phyloP scores from a whole-genome alignment of 2,329 filamentous ascomycete genomes.

The Apiospora hydei region DNA sequence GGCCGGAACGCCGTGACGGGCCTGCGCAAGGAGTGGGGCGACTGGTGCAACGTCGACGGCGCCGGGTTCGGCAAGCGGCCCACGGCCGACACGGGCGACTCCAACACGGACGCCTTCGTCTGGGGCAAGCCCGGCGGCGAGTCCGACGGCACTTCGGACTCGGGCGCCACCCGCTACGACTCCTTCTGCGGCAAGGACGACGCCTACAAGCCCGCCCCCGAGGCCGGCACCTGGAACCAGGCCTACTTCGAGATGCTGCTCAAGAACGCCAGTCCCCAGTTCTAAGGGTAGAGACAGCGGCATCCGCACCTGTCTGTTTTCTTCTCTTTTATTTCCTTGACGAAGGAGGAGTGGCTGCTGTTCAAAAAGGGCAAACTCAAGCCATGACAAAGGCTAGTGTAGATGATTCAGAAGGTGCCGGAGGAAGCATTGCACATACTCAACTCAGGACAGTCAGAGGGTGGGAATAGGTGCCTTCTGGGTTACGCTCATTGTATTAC shows the following conservation, averaged over 20 bases:
- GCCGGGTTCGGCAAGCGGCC: slow-evolving; percentile 63
- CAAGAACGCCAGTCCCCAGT: slow-evolving; percentile 58
- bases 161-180: slow-evolving; percentile 53
- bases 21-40: slow-evolving; percentile 56
- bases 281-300: slow-evolving; percentile 33
- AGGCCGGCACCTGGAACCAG: slow-evolving; percentile 72
- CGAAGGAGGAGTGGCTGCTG: background rate
- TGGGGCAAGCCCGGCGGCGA: slow-evolving; percentile 65
- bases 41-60: slow-evolving; percentile 65
- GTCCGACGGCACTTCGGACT: slow-evolving; percentile 48
- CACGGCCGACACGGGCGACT: slow-evolving; percentile 59
- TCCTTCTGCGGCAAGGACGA: slow-evolving; percentile 57
- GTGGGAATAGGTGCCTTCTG: background rate
- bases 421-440: background rate
- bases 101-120: slow-evolving; percentile 61
- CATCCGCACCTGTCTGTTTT: background rate
- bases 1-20: slow-evolving; percentile 48
- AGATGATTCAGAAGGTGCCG: background rate
- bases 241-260: slow-evolving; percentile 63
- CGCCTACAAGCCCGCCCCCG: slow-evolving; percentile 67
- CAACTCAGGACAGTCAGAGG: background rate
- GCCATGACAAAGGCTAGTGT: background rate
- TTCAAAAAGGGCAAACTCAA: background rate
- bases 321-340: background rate
- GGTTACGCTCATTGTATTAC: slow-evolving; percentile 3